Base-by-base conservation (phyloP, 148 eudicot genomes). In the Diospyros lotus region DNA sequence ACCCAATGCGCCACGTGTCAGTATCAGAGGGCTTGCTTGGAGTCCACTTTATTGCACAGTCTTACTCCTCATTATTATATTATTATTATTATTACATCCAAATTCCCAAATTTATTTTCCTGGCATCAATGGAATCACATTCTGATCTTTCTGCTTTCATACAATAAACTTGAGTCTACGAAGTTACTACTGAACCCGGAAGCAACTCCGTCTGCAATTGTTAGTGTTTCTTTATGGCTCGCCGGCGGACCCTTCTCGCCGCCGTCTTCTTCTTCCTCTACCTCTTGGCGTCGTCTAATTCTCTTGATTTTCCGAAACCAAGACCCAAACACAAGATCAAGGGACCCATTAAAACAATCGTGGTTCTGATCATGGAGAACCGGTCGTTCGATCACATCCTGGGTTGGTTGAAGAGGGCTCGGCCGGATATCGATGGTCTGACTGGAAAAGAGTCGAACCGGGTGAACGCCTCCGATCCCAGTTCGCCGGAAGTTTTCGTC, bases 341-440 rank as follows among this genome's bases (percentile, higher is more conserved):
- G 4, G 89, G 91, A 5, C 98, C 94, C 71, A 83, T 94, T 74
- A 94, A 94, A 77, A 94, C 98, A 83, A 66, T 94, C 2, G 98
- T 94, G 8, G 78, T 94, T 6, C 4, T 94, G 0, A 93, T 94
- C 45, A 94, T 94, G 98, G 98, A 94, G 62, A 94, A 94, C 76
- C 97, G 98, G 64, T 94, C 98, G 1, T 94, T 94, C 53, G 98
- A 94, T 68, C 98, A 94, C 72, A 83, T 94, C 3, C 83, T 94
- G 5, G 98, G 98, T 0, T 94, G 98, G 98, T 80, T 94, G 18
- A 92, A 92, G 52, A 66, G 76, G 10, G 86, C 83, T 80, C 90
- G 98, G 43, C 96, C 97, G 53, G 97, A 94, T 1, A 90, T 94
- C 7, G 96, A 94, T 64, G 98, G 98, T 0, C 68, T 94, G 6